A percentile compares a stretch with the other conserved stretches of the same genome.
These are phyloP conservation scores for Scenedesmus sp. DNA, from an alignment of 163 green algal genomes.

Conservation along the genomic window DNA sequence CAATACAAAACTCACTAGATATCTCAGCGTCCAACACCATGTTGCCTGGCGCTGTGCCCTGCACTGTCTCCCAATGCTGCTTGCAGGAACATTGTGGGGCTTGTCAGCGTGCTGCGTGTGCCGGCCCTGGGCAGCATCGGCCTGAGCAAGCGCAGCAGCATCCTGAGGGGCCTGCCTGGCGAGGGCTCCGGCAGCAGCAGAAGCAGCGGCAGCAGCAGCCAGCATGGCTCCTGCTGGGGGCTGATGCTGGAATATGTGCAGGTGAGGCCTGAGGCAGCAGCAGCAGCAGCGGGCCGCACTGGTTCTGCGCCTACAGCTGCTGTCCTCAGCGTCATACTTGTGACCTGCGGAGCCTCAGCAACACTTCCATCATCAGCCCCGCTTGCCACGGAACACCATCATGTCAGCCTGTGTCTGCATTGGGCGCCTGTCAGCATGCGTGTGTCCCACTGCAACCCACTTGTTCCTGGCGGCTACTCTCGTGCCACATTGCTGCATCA, in stretches of 20 bases:
- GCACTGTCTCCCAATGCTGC: background rate
- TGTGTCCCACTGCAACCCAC: no score
- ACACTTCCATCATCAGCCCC: no score
- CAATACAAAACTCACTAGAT: no score
- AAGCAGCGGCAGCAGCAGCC: background rate
- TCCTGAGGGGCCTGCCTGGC: background rate
- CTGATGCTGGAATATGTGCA: conserved; percentile 37
- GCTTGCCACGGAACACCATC: no score
- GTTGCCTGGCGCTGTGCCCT: background rate
- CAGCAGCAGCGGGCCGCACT: background rate
- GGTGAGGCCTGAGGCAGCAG: background rate
- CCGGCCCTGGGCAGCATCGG: background rate
- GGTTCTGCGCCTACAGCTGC: background rate
- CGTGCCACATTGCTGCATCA: no score
- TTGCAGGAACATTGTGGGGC: conserved; percentile 5
- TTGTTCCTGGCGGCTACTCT: no score
- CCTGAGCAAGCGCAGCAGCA: conserved; percentile 7
- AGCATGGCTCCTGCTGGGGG: background rate
- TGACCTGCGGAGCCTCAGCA: no score
- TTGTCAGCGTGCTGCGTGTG: conserved; percentile 1
- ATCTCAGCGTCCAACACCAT: background rate
- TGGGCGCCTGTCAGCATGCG: no score
- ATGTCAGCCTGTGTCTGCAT: no score
- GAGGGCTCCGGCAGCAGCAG: background rate
- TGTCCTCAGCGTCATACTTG: no score